These are phyloP conservation scores for Termitomyces sp. DNA, from an alignment of 768 basidiomycete genomes.

Conservation along the genomic window DNA sequence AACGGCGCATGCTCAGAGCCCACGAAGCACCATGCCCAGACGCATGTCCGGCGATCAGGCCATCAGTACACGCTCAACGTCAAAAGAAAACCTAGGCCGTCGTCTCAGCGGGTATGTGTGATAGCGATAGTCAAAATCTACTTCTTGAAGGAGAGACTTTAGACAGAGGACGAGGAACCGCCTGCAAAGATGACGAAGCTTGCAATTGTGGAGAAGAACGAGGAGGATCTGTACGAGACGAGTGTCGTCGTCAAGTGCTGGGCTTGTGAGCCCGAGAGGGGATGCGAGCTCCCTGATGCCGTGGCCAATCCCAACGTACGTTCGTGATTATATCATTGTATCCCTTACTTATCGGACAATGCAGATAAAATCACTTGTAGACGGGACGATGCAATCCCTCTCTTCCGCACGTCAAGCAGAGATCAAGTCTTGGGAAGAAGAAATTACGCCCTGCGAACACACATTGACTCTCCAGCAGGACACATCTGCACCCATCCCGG, in stretches of 20 bases:
- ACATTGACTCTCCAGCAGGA: conserved; percentile 41
- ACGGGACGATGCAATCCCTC: conserved; percentile 71
- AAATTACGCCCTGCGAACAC: conserved; percentile 84
- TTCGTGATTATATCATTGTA: neutral
- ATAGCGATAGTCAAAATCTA: neutral
- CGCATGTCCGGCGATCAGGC: conserved; percentile 65
- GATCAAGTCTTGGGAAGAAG: conserved; percentile 92
- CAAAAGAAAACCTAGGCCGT: conserved; percentile 63
- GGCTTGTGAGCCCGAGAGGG: conserved; percentile 52
- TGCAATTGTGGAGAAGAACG: conserved; percentile 52
- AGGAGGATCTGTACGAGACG: conserved; percentile 75
- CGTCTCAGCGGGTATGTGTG: conserved; percentile 57
- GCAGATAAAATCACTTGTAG: conserved; percentile 47
- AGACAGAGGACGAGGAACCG: conserved; percentile 77
- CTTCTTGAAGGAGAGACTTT: neutral
- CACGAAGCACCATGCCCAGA: conserved; percentile 65
- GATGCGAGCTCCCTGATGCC: conserved; percentile 38
- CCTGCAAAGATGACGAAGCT: conserved; percentile 88
- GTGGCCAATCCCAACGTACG: conserved; percentile 28
- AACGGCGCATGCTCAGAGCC: conserved; percentile 80
- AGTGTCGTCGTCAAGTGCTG: conserved; percentile 69
- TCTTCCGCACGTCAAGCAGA: conserved; percentile 92
- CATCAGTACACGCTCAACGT: conserved; percentile 81
- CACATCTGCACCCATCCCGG: conserved; percentile 39
- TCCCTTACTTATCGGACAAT: neutral